Evolutionary conservation across 2,329 filamentous ascomycete genomes (phyloP), one percentile per base, ranked within the genome.

Genomic region (Lasiodiplodia hormozganensis): DNA sequence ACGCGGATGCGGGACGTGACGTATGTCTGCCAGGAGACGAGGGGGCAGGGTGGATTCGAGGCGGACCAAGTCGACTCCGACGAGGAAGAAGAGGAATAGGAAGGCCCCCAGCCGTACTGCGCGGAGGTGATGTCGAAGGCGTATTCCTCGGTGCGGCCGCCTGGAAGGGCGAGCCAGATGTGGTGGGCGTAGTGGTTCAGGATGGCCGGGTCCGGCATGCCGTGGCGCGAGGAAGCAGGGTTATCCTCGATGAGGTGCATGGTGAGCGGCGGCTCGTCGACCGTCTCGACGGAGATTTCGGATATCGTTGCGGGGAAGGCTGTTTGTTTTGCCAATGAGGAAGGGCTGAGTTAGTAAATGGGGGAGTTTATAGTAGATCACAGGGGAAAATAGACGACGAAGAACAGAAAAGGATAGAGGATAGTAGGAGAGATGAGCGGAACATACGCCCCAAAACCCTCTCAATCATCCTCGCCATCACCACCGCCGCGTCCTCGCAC

Each of bases 111-210:
- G 53, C 53, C 53, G 53, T 56, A 66, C 52, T 66, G 64, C 38
- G 64, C 51, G 8, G 23, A 25, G 2, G 52, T 57, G 16, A 66
- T 21, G 36, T 66, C 64, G 23, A 66, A n/a, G 12, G 64, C 64
- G 34, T 25, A 65, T 14, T 56, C 21, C 12, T 49, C 31, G 16
- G 40, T 43, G 40, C 16, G 40, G 16, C 62, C 62, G 12, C 8
- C 11, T 5, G 10, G 21, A 2, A 65, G 51, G 7, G 16, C 14
- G 0, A 43, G 40, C 40, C 21, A 23, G 12, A 43, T 23, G 34
- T 25, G n/a, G 11, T 52, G 49, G 51, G 49, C 18, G 51, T 56
- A 65, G 21, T 65, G 62, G 14, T 38, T 31, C 11, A 38, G 16
- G 31, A 38, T 18, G 11, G n/a, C 8, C 0, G 36, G 28, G 23